Evolutionary conservation across 106 monocot species (phyloP).

Genomic region (Platanthera zijinensis): DNA sequence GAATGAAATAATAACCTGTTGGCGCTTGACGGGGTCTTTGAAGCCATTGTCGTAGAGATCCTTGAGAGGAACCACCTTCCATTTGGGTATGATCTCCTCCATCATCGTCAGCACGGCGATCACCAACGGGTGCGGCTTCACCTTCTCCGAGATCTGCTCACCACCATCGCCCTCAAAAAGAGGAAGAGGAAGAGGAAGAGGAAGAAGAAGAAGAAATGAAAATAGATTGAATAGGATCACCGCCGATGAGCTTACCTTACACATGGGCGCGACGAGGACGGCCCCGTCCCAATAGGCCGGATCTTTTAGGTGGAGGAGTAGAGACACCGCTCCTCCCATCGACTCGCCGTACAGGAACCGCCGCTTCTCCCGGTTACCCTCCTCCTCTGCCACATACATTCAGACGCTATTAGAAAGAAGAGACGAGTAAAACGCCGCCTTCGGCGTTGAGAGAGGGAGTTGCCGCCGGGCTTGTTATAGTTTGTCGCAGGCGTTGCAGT

Average conservation of each 20-base stretch:
- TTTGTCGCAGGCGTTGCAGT: too few species aligned
- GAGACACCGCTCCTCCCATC: slow-evolving; percentile 90
- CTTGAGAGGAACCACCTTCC: slow-evolving; percentile 96
- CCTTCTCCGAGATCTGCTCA: slow-evolving; percentile 84
- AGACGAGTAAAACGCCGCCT: too few species aligned
- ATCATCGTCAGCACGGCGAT: slow-evolving; percentile 57
- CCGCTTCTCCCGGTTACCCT: slow-evolving; percentile 49
- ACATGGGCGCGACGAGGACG: slow-evolving; percentile 92
- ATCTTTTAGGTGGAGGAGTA: slow-evolving; percentile 71
- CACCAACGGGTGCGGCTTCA: slow-evolving; percentile 89
- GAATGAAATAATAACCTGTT: slow-evolving; percentile 33
- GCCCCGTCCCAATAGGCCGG: slow-evolving; percentile 87
- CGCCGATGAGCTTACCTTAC: slow-evolving; percentile 50
- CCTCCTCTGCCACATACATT: slow-evolving; percentile 22
- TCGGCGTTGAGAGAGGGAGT: too few species aligned
- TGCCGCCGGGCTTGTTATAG: too few species aligned
- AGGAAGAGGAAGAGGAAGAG: neutral
- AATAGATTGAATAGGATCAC: neutral
- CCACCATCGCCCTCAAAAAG: too few species aligned
- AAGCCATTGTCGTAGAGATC: slow-evolving; percentile 86
- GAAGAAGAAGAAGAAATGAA: neutral
- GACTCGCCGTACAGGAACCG: slow-evolving; percentile 96
- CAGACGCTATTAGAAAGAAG: too few species aligned
- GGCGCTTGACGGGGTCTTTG: slow-evolving; percentile 84
- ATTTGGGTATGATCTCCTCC: slow-evolving; percentile 90